These are phyloP conservation scores for Rhododendron kiyosumense DNA, from an alignment of 148 eudicot genomes.

Conservation along the genomic window DNA sequence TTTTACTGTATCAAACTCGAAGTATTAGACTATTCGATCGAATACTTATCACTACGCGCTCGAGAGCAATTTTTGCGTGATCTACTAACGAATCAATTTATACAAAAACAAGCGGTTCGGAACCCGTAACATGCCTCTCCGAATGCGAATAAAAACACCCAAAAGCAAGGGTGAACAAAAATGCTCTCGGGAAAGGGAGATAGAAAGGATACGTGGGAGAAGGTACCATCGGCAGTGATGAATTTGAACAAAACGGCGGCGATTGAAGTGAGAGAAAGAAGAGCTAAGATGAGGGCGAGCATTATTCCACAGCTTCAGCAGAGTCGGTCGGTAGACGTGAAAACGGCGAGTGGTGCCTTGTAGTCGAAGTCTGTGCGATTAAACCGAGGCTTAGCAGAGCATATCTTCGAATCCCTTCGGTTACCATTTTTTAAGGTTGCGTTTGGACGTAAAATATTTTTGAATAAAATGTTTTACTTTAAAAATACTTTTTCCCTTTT, in stretches of 20 bases:
- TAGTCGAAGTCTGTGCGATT: background rate
- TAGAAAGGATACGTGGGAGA: too few relatives aligned
- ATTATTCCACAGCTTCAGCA: conserved; percentile 1
- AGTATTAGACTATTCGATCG: background rate
- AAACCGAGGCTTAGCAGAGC: background rate
- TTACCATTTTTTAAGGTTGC: too few relatives aligned
- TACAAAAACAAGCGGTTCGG: background rate
- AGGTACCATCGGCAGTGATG: conserved; percentile 52
- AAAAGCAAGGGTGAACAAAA: background rate
- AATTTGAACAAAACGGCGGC: conserved; percentile 39
- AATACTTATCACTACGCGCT: background rate
- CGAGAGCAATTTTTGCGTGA: background rate
- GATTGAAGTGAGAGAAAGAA: conserved; percentile 25
- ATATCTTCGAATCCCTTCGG: background rate
- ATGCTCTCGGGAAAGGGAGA: background rate
- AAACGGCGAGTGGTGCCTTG: background rate
- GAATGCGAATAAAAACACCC: background rate
- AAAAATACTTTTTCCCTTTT: too few relatives aligned
- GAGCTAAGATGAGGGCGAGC: conserved; percentile 23
- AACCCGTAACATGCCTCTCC: background rate
- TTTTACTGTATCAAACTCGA: too few relatives aligned
- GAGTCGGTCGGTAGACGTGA: background rate
- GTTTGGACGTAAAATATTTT: too few relatives aligned
- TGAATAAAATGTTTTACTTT: too few relatives aligned
- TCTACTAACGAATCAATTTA: background rate